A percentile compares a stretch with the other conserved stretches of the same genome.
Evolutionary conservation across 2,329 filamentous ascomycete species (phyloP).

Genomic region (Pseudogymnoascus pannorum): DNA sequence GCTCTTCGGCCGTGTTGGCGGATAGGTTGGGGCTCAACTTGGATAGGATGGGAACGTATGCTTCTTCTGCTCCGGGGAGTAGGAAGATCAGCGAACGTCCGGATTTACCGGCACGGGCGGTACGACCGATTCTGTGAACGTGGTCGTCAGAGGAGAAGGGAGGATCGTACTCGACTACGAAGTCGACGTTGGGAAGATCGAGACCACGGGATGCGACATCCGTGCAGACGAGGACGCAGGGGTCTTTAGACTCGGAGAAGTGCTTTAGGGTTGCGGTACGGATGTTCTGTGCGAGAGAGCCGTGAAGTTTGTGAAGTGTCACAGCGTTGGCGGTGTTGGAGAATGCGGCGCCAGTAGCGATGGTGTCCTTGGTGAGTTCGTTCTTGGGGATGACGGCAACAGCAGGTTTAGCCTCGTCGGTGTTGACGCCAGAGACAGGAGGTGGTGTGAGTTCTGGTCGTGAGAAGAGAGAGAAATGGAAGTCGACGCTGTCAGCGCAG

Average conservation of each 20-base stretch:
- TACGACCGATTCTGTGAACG: conserved; percentile 88
- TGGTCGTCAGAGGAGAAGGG: conserved; percentile 92
- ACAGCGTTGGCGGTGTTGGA: conserved; percentile 71
- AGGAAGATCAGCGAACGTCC: conserved; percentile 87
- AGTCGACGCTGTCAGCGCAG: conserved; percentile 94
- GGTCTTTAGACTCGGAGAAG: conserved; percentile 66
- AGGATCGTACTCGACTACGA: conserved; percentile 93
- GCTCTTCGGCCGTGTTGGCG: conserved; percentile 53
- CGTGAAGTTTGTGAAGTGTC: conserved; percentile 80
- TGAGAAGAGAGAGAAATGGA: conserved; percentile 79
- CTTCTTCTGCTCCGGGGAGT: conserved; percentile 83
- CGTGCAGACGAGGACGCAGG: conserved; percentile 82
- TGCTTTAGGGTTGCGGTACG: conserved; percentile 79
- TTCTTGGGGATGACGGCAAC: conserved; percentile 24
- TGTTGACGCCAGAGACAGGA: conserved; percentile 4
- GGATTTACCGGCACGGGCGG: conserved; percentile 81
- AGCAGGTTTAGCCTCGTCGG: conserved; percentile 27
- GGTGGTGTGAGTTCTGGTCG: conserved; percentile 20
- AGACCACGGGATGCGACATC: conserved; percentile 94
- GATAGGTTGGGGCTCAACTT: conserved; percentile 46
- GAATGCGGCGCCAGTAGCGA: conserved; percentile 63
- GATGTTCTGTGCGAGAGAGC: conserved; percentile 79
- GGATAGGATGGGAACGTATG: conserved; percentile 60
- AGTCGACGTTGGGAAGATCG: conserved; percentile 88
- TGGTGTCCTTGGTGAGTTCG: conserved; percentile 47